These are phyloP conservation scores for Venturia asperata DNA, from an alignment of 2,329 filamentous ascomycete species.

Conservation along the genomic window DNA sequence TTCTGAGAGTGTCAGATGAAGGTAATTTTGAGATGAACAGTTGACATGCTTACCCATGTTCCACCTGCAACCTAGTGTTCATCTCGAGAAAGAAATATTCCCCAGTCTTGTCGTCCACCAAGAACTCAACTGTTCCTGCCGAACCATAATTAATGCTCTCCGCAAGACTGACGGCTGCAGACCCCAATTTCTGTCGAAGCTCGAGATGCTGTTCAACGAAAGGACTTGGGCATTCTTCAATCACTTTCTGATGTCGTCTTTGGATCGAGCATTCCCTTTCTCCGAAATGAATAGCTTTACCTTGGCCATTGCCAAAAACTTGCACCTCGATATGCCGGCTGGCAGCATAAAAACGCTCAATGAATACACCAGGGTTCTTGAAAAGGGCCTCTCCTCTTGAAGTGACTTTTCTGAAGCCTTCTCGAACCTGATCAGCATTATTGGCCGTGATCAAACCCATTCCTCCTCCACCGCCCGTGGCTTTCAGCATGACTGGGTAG, in stretches of 20 bases:
- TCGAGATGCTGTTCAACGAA: slow-evolving; percentile 44
- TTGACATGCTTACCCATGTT: slow-evolving; percentile 37
- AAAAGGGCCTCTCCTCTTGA: slow-evolving; percentile 73
- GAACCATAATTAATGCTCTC: slow-evolving; percentile 62
- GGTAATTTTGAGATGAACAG: no score
- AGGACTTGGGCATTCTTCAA: slow-evolving; percentile 82
- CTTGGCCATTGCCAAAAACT: slow-evolving; percentile 75
- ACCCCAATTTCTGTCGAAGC: slow-evolving; percentile 56
- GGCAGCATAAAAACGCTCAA: slow-evolving; percentile 73
- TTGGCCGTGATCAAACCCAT: slow-evolving; percentile 77
- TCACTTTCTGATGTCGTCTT: slow-evolving; percentile 71
- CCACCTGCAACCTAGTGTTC: slow-evolving; percentile 53
- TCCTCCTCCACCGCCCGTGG: slow-evolving; percentile 58
- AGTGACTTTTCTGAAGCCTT: slow-evolving; percentile 64
- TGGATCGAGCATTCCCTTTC: slow-evolving; percentile 87
- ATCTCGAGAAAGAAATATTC: slow-evolving; percentile 65
- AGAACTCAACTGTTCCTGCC: slow-evolving; percentile 84
- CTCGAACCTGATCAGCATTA: slow-evolving; percentile 59
- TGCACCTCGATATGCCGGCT: slow-evolving; percentile 86
- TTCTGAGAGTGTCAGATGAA: slow-evolving; percentile 23
- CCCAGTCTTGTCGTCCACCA: slow-evolving; percentile 74
- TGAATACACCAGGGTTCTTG: slow-evolving; percentile 75
- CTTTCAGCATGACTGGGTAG: slow-evolving; percentile 57
- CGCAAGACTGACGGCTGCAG: slow-evolving; percentile 62
- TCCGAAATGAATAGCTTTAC: slow-evolving; percentile 69